Evolutionary conservation across 2,329 filamentous ascomycete genomes (phyloP).

Genomic region (Pestalotiopsis sp.): DNA sequence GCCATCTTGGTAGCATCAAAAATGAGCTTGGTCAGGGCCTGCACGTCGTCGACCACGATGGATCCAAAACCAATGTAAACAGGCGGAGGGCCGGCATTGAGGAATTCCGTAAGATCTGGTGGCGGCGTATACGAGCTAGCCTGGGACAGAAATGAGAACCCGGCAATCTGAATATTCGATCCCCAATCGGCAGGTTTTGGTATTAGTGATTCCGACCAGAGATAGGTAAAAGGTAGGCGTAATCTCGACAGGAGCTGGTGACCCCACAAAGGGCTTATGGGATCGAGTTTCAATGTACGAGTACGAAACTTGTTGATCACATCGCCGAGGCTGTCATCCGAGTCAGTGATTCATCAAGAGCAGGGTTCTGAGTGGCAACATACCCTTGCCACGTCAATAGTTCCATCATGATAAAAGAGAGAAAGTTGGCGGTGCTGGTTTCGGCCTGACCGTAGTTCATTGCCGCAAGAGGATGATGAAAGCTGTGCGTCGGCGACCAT

Average conservation of each 20-base stretch:
- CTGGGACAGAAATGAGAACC: slow-evolving; percentile 61
- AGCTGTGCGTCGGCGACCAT: slow-evolving; percentile 68
- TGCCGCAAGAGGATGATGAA: slow-evolving; percentile 65
- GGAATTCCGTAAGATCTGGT: slow-evolving; percentile 43
- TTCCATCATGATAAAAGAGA: slow-evolving; percentile 69
- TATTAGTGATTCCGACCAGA: slow-evolving; percentile 68
- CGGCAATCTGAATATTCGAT: slow-evolving; percentile 57
- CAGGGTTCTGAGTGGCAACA: background rate
- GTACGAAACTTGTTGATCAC: slow-evolving; percentile 64
- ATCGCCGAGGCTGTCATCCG: slow-evolving; percentile 56
- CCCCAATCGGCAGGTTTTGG: slow-evolving; percentile 66
- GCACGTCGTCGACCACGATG: slow-evolving; percentile 53
- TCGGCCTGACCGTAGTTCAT: slow-evolving; percentile 8
- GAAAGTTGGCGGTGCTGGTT: slow-evolving; percentile 64
- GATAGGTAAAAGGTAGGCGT: slow-evolving; percentile 67
- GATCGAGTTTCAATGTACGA: slow-evolving; percentile 61
- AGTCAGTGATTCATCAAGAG: background rate
- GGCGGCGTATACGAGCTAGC: slow-evolving; percentile 54
- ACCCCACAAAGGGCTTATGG: slow-evolving; percentile 65
- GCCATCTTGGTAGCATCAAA: slow-evolving; percentile 57
- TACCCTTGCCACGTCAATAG: slow-evolving; percentile 73
- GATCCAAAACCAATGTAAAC: slow-evolving; percentile 69
- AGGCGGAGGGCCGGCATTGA: slow-evolving; percentile 49
- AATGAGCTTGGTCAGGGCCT: slow-evolving; percentile 56
- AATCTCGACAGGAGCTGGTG: slow-evolving; percentile 64